Evolutionary conservation across 768 basidiomycete genomes (phyloP).

Genomic region (Auriscalpium microsporum): DNA sequence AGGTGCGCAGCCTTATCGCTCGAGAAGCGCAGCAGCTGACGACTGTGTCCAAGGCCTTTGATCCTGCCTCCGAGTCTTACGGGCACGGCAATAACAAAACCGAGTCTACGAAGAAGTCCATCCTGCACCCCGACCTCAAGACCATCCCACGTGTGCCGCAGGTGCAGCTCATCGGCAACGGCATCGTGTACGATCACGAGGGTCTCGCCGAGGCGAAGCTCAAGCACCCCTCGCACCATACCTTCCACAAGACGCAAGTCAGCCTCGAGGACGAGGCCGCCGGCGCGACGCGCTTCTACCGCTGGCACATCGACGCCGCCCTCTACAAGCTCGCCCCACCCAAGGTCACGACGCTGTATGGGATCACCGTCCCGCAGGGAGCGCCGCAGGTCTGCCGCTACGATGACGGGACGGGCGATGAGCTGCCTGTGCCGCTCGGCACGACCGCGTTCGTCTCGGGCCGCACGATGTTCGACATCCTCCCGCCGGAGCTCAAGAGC

Average conservation of each 20-base stretch:
- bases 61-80: constrained; percentile 54
- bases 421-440: constrained; percentile 69
- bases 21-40: background rate
- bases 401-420: constrained; percentile 81
- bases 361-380: constrained; percentile 60
- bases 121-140: constrained; percentile 82
- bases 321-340: constrained; percentile 71
- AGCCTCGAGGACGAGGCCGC: constrained; percentile 60
- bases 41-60: constrained; percentile 57
- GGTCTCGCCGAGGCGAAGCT: constrained; percentile 64
- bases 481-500: constrained; percentile 61
- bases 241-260: constrained; percentile 74
- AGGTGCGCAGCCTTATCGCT: constrained; percentile 38
- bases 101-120: constrained; percentile 60
- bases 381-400: constrained; percentile 56
- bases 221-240: constrained; percentile 76
- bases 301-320: constrained; percentile 89
- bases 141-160: constrained; percentile 81
- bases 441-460: constrained; percentile 80
- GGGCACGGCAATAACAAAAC: constrained; percentile 91
- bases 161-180: constrained; percentile 87
- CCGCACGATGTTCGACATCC: constrained; percentile 71
- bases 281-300: constrained; percentile 73
- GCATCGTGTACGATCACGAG: constrained; percentile 67
- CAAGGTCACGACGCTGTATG: constrained; percentile 77